phyloP scores from a whole-genome alignment of 202 grass and related monocot genomes.

The Hordeum pubiflorum region DNA sequence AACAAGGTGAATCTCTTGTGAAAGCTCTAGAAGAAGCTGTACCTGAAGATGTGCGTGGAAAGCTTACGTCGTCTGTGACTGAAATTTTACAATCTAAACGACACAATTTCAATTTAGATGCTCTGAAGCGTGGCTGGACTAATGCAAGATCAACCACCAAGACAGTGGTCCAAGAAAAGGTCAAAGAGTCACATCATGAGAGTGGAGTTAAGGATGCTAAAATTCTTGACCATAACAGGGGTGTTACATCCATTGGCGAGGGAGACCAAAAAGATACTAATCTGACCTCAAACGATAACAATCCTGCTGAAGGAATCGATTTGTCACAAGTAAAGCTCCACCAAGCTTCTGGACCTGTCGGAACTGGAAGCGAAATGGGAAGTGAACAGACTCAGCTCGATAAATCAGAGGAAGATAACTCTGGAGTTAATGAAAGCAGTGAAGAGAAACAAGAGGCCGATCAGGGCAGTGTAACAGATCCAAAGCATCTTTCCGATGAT shows the following conservation, averaged over 20 bases:
- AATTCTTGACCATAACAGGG: constrained; percentile 32
- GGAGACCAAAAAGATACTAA: constrained; percentile 32
- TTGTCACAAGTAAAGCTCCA: constrained; percentile 35
- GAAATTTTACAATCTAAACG: constrained; percentile 69
- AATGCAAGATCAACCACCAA: constrained; percentile 38
- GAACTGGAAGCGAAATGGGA: constrained; percentile 32
- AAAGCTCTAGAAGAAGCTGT: constrained; percentile 95
- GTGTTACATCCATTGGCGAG: constrained; percentile 21
- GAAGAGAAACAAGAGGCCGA: constrained; percentile 27
- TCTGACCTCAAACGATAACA: constrained; percentile 31
- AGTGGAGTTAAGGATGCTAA: constrained; percentile 34
- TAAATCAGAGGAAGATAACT: constrained; percentile 37
- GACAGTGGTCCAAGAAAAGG: constrained; percentile 42
- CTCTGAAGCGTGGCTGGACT: constrained; percentile 44
- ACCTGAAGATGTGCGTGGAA: constrained; percentile 91
- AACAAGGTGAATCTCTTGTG: constrained; percentile 69
- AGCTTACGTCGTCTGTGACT: constrained; percentile 54
- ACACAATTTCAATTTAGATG: constrained; percentile 56
- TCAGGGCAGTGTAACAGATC: constrained; percentile 28
- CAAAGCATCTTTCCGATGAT: constrained; percentile 48
- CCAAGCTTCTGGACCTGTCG: constrained; percentile 43
- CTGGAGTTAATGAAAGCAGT: constrained; percentile 25
- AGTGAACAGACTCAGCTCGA: constrained; percentile 34
- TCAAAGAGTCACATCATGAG: constrained; percentile 35
- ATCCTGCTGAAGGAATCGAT: constrained; percentile 28